Evolutionary conservation across 2,329 filamentous ascomycete species (phyloP).

Genomic region (Ascochyta pisi): DNA sequence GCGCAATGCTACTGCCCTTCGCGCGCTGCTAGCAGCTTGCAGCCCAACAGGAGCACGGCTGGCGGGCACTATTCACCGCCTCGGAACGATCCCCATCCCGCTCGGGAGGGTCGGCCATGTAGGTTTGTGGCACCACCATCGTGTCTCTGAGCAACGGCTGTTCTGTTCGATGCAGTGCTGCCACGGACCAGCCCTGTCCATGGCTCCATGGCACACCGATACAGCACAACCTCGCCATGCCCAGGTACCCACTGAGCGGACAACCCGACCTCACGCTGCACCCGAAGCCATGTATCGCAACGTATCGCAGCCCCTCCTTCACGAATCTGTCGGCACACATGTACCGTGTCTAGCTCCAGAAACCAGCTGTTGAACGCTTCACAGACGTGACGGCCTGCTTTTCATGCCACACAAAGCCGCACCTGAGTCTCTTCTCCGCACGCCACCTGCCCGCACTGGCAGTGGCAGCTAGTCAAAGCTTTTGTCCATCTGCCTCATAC

Average conservation of each 20-base stretch:
- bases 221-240: conserved; percentile 29
- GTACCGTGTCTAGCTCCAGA: conserved; percentile 22
- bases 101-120: conserved; percentile 26
- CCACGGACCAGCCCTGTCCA: conserved; percentile 21
- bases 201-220: conserved; percentile 21
- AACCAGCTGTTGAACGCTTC: conserved; percentile 25
- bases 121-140: conserved; percentile 34
- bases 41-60: conserved; percentile 12
- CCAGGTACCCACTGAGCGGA: conserved; percentile 35
- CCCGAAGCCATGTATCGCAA: conserved; percentile 27
- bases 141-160: conserved; percentile 29
- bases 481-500: conserved; percentile 35
- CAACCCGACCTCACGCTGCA: conserved; percentile 32
- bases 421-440: conserved; percentile 26
- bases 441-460: conserved; percentile 26
- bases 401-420: conserved; percentile 24
- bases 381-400: conserved; percentile 25
- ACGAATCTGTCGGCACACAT: conserved; percentile 26
- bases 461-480: conserved; percentile 37
- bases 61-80: conserved; percentile 15
- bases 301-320: conserved; percentile 23
- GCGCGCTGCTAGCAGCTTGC: conserved; percentile 16
- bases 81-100: conserved; percentile 27
- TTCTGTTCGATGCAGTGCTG: conserved; percentile 22
- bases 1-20: conserved; percentile 19